Evolutionary conservation across 352 stramenopile species (phyloP), one percentile per base, ranked within the genome.

Genomic region (Aphanomyces astaci): DNA sequence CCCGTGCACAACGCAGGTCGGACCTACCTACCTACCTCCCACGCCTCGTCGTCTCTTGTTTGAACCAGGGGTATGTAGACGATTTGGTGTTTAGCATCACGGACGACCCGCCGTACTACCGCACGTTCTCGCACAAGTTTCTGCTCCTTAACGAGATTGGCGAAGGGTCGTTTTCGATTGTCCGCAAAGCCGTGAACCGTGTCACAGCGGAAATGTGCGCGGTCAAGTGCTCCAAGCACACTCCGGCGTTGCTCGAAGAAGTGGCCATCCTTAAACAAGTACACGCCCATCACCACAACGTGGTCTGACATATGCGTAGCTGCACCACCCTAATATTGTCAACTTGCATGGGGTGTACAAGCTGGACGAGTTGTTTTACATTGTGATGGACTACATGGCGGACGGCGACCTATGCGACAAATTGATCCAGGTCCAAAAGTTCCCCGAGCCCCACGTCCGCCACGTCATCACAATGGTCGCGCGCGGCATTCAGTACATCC

Each of bases 361-460:
- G 31, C 22, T 40, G 46, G 75, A 88, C 59, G 74, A 82, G 46
- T 86, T 91, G 56, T 87, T 86, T 70, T 93, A 89, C 62, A 80
- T 93, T 30, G 82, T 91, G 53, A 89, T 93, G 81, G 84, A 91
- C 55, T 87, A 87, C 59, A 82, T 93, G 71, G 79, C 85, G 25
- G 75, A 88, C 45, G 84, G 84, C 3, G 84, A 93, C 36, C 67
- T 93, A 53, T 93, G 84, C 48, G 84, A 93, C 36, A 72, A 77
- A 54, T 71, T 93, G 9, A 89, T 93, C 56, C 57, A 87, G 64
- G 76, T 74, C 15, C 82, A 89, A 64, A 74, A 76, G 4, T 76
- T 93, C 9, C 70, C 74, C 0, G 84, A 93, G 69, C 31, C 62
- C 3, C 77, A 89, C 32, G 76, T 76, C 31, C 77, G 78, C 46